Evolutionary conservation across 2,329 filamentous ascomycete species (phyloP).

Genomic region (Apiospora pterosperma): DNA sequence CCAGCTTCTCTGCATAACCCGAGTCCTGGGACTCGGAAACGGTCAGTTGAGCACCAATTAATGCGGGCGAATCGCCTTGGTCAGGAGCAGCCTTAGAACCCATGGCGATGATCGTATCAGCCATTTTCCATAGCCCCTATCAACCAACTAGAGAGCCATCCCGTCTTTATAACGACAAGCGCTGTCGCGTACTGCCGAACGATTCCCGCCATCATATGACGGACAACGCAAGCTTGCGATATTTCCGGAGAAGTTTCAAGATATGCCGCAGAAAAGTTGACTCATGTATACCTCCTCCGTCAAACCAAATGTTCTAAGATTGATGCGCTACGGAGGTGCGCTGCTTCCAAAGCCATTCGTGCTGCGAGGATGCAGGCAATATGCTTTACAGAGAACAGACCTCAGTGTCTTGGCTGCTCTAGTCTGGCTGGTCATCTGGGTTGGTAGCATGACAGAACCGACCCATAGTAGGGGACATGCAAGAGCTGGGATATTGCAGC

Average conservation of each 20-base stretch:
- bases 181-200: neutral
- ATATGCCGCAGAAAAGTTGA: neutral
- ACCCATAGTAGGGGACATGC: neutral
- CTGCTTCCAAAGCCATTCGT: neutral
- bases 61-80: neutral
- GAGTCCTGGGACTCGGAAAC: neutral
- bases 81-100: neutral
- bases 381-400: neutral
- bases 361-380: neutral
- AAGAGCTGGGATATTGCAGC: neutral
- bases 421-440: neutral
- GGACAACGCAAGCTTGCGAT: neutral
- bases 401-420: neutral
- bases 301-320: neutral
- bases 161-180: neutral
- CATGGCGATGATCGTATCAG: neutral
- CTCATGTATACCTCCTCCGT: neutral
- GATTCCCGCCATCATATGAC: neutral
- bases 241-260: neutral
- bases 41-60: neutral
- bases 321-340: neutral
- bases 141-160: neutral
- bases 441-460: neutral
- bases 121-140: neutral
- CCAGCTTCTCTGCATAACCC: neutral